A percentile compares a stretch with the other conserved stretches of the same genome.
These are phyloP conservation scores for Aspergillus bridgeri DNA, from an alignment of 495 filamentous ascomycete genomes.

Conservation along the genomic window DNA sequence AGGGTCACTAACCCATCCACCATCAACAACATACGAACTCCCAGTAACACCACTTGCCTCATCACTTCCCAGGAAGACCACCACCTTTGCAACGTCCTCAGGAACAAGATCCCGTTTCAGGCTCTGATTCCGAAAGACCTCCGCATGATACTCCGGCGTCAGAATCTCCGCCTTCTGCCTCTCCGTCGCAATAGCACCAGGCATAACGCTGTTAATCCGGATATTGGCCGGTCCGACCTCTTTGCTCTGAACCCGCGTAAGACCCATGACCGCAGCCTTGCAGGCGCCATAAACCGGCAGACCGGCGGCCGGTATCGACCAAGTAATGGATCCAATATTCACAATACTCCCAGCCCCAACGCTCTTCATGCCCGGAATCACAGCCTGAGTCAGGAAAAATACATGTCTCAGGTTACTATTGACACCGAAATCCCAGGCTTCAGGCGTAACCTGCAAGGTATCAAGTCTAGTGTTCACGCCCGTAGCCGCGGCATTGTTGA, in stretches of 20 bases:
- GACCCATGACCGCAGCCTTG: slow-evolving; percentile 30
- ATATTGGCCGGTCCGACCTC: slow-evolving; percentile 14
- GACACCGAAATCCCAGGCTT: slow-evolving; percentile 25
- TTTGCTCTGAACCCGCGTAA: slow-evolving; percentile 20
- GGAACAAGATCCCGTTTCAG: slow-evolving; percentile 40
- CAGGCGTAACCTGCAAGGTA: slow-evolving; percentile 23
- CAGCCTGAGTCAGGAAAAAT: slow-evolving; percentile 35
- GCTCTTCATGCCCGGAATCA: slow-evolving; percentile 25
- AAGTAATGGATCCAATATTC: slow-evolving; percentile 29
- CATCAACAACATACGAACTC: slow-evolving; percentile 34
- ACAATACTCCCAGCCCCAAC: slow-evolving; percentile 24
- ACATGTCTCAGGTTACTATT: slow-evolving; percentile 29
- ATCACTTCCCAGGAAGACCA: slow-evolving; percentile 51
- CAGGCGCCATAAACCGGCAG: slow-evolving; percentile 22
- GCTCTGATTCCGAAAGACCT: slow-evolving; percentile 37
- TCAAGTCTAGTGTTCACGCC: slow-evolving; percentile 16
- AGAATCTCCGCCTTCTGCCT: slow-evolving; percentile 41
- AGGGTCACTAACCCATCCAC: slow-evolving; percentile 22
- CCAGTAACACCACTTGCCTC: slow-evolving; percentile 50
- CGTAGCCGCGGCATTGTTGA: slow-evolving; percentile 38
- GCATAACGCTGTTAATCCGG: slow-evolving; percentile 30
- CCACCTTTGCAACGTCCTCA: slow-evolving; percentile 46
- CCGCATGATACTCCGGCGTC: slow-evolving; percentile 38
- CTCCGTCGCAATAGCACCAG: slow-evolving; percentile 27
- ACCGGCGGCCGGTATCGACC: slow-evolving; percentile 23